phyloP scores from a whole-genome alignment of 768 basidiomycete genomes.

The Phanerochaete carnosa region DNA sequence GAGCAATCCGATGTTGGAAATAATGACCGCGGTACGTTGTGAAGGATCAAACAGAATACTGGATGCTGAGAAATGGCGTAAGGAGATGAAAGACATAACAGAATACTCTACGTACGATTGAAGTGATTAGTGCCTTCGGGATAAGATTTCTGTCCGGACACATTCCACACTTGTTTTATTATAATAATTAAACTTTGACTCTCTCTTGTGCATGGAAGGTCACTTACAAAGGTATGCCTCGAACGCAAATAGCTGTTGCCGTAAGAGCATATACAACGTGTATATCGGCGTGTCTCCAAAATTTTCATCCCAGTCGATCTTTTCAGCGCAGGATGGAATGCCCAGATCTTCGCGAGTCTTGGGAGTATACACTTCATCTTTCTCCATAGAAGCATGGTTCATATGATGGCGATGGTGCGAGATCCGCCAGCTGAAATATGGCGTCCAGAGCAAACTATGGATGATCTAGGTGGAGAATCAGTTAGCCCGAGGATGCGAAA shows the following conservation, averaged over 20 bases:
- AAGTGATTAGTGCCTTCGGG: conserved; percentile 18
- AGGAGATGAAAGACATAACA: neutral
- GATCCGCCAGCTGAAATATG: conserved; percentile 31
- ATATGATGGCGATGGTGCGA: conserved; percentile 13
- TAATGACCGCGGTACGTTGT: conserved; percentile 6
- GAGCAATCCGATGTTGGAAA: conserved; percentile 14
- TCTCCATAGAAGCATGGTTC: conserved; percentile 8
- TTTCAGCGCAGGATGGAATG: neutral
- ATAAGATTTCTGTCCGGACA: conserved; percentile 5
- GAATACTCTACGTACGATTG: conserved; percentile 8
- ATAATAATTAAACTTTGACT: neutral
- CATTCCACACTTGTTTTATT: conserved; percentile 5
- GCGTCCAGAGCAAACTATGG: conserved; percentile 11
- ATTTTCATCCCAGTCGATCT: conserved; percentile 9
- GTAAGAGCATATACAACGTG: conserved; percentile 8
- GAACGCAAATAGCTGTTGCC: conserved; percentile 18
- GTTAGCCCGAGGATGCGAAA: neutral
- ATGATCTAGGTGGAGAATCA: neutral
- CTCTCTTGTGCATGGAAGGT: neutral
- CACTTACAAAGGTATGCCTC: conserved; percentile 17
- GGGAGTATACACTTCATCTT: conserved; percentile 13
- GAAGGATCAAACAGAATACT: conserved; percentile 6
- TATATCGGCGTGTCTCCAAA: conserved; percentile 18
- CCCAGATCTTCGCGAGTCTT: conserved; percentile 9
- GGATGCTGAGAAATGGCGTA: neutral